Percentiles rank a stretch among this genome's conserved stretches.
Evolutionary conservation across 208 protist species (phyloP).

Genomic region (Crithidia bombi): DNA sequence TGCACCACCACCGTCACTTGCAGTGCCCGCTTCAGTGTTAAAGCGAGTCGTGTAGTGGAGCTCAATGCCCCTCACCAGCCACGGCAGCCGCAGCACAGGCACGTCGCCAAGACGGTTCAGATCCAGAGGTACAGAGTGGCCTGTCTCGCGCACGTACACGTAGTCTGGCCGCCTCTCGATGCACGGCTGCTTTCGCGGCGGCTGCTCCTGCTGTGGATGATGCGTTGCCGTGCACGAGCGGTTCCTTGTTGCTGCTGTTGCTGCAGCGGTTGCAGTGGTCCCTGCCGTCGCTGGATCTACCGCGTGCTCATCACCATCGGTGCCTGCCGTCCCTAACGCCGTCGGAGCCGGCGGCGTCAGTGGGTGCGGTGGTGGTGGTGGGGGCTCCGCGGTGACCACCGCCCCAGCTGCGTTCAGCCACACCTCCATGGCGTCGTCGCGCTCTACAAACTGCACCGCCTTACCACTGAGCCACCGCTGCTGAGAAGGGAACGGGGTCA

Average conservation of each 20-base stretch:
- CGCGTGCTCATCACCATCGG: not conserved
- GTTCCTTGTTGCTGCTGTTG: not conserved
- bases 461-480: constrained; percentile 22
- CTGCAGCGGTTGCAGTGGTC: not conserved
- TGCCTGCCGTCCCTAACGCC: not conserved
- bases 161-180: constrained; percentile 31
- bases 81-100: constrained; percentile 41
- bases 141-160: constrained; percentile 39
- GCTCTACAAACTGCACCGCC: constrained; percentile 22
- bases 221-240: constrained; percentile 2
- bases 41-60: constrained; percentile 19
- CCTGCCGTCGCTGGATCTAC: too few relatives aligned
- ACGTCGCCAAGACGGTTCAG: constrained; percentile 31
- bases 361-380: not conserved
- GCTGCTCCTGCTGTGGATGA: not conserved
- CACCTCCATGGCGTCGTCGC: constrained; percentile 36
- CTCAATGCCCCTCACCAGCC: constrained; percentile 43
- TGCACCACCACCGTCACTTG: not conserved
- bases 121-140: not conserved
- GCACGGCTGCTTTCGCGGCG: constrained; percentile 2
- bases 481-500: constrained; percentile 11
- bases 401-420: constrained; percentile 30
- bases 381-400: constrained; percentile 24
- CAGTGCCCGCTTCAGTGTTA: not conserved
- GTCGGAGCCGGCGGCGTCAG: not conserved